A percentile compares a stretch with the other conserved stretches of the same genome.
Conservation (phyloP, 441 rosid species). For the Hypseocharis bilobata region DNA sequence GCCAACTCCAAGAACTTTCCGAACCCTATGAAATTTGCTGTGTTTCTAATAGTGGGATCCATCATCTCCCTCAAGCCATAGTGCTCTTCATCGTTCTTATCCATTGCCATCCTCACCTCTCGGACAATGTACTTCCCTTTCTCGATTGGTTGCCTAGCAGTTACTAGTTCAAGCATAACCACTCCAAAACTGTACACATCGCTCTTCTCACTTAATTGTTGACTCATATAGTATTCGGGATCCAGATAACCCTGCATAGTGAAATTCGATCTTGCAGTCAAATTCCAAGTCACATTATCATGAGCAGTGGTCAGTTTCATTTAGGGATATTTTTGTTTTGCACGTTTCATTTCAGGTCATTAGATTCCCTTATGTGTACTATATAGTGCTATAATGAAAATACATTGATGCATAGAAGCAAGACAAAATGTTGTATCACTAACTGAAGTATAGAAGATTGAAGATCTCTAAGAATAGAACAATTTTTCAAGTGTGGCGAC, state of each 20-base stretch:
- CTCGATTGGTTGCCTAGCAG: conserved; percentile 79
- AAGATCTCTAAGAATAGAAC: background rate
- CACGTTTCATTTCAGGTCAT: no score
- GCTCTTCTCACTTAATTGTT: conserved; percentile 86
- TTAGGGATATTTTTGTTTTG: no score
- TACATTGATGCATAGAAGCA: no score
- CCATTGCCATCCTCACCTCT: conserved; percentile 44
- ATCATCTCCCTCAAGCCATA: conserved; percentile 59
- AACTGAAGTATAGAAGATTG: no score
- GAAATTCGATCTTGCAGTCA: background rate
- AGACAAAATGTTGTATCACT: no score
- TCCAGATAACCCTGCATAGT: conserved; percentile 75
- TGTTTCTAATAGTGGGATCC: conserved; percentile 50
- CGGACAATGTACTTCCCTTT: conserved; percentile 85
- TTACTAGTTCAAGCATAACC: conserved; percentile 75
- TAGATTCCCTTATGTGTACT: no score
- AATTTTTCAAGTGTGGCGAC: background rate
- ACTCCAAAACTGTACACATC: conserved; percentile 96
- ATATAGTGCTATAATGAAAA: no score
- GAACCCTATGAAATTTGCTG: conserved; percentile 41
- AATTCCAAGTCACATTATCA: background rate
- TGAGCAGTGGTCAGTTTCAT: no score
- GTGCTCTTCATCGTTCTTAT: conserved; percentile 49
- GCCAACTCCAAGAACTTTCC: conserved; percentile 63
- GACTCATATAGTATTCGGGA: conserved; percentile 94